These are phyloP conservation scores for Auricularia heimuer DNA, from an alignment of 768 basidiomycete genomes.

Conservation along the genomic window DNA sequence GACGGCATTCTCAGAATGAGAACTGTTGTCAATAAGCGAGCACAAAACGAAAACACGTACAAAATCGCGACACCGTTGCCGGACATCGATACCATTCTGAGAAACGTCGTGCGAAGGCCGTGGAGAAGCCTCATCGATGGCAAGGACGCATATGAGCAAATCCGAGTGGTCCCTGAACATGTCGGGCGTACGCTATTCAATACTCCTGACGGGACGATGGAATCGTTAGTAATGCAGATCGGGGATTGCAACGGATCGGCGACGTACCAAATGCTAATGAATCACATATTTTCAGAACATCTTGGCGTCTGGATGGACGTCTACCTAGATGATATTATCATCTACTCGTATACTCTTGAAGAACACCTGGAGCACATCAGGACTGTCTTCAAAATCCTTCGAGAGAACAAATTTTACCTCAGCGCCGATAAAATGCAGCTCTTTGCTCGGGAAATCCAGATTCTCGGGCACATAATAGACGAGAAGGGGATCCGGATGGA, in stretches of 20 bases:
- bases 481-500: slow-evolving; percentile 20
- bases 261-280: slow-evolving; percentile 27
- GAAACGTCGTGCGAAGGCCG: neutral
- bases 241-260: slow-evolving; percentile 23
- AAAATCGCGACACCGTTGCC: slow-evolving; percentile 6
- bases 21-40: slow-evolving; percentile 5
- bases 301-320: slow-evolving; percentile 35
- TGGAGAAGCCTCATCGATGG: slow-evolving; percentile 4
- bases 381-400: too few species aligned
- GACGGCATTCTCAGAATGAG: neutral
- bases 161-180: slow-evolving; percentile 4
- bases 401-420: too few species aligned
- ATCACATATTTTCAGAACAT: slow-evolving; percentile 19
- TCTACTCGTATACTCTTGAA: slow-evolving; percentile 29
- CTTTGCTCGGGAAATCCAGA: slow-evolving; percentile 10
- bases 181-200: slow-evolving; percentile 13
- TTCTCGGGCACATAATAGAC: slow-evolving; percentile 21
- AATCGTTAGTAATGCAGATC: neutral
- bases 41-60: slow-evolving; percentile 4
- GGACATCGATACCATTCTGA: slow-evolving; percentile 6
- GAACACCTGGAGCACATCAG: slow-evolving; percentile 18
- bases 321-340: slow-evolving; percentile 39
- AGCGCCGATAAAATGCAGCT: too few species aligned
- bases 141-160: slow-evolving; percentile 15
- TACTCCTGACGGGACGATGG: too few species aligned